These are phyloP conservation scores for Jimgerdemannia lactiflua DNA, from an alignment of 192 early-diverging fungal species.

Conservation along the genomic window DNA sequence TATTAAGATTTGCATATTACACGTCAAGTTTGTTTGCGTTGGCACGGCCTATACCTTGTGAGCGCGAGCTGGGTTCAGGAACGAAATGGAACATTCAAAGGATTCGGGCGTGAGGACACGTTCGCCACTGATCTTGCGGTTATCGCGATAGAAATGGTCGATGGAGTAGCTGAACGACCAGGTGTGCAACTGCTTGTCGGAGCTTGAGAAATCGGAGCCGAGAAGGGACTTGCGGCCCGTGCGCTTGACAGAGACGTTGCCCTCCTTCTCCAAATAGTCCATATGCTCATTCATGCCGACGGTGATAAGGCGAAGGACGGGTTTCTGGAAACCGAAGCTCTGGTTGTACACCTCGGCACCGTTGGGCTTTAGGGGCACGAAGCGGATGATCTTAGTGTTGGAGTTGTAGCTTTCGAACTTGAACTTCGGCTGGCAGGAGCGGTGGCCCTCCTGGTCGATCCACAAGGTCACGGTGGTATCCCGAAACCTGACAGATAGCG, in stretches of 20 bases:
- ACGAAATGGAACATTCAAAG: conserved; percentile 38
- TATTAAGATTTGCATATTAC: neutral
- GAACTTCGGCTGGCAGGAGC: conserved; percentile 34
- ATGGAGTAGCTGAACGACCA: conserved; percentile 40
- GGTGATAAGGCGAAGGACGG: conserved; percentile 36
- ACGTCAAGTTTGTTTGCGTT: neutral
- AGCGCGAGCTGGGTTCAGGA: conserved; percentile 37
- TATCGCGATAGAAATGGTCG: conserved; percentile 35
- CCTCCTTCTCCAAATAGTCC: conserved; percentile 44
- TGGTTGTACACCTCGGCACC: conserved; percentile 36
- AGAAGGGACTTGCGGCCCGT: conserved; percentile 32
- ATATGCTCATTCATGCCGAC: conserved; percentile 34
- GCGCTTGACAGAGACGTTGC: conserved; percentile 32
- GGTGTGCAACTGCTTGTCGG: conserved; percentile 8
- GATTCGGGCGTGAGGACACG: conserved; percentile 33
- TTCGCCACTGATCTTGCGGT: conserved; percentile 36
- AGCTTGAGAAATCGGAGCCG: conserved; percentile 31
- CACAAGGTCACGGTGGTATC: conserved; percentile 30
- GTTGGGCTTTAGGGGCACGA: conserved; percentile 16
- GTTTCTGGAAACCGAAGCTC: conserved; percentile 38
- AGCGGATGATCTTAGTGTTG: conserved; percentile 35
- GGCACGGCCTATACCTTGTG: conserved; percentile 16
- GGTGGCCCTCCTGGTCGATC: conserved; percentile 42
- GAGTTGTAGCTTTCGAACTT: conserved; percentile 39
- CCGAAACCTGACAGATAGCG: conserved; percentile 29